Percentiles rank a stretch among this genome's conserved stretches.
Evolutionary conservation across 2,329 filamentous ascomycete species (phyloP).

Genomic region (Fusarium fracticaudum): DNA sequence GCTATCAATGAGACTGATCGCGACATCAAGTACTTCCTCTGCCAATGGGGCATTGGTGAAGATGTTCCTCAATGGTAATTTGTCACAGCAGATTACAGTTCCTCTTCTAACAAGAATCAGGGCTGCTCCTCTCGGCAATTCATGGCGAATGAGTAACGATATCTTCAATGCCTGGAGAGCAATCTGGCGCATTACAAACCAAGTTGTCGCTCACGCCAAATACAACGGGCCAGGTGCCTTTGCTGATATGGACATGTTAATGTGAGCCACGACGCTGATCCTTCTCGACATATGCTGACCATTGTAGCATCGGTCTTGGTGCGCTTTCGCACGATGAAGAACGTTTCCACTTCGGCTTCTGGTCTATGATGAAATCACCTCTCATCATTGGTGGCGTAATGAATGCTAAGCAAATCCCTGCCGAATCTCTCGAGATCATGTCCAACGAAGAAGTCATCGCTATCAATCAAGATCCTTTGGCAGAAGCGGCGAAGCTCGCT

Average conservation of each 20-base stretch:
- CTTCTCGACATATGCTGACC: no score
- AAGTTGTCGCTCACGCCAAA: slow-evolving; percentile 58
- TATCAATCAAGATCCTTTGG: slow-evolving; percentile 66
- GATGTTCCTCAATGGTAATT: slow-evolving; percentile 56
- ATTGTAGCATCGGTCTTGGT: slow-evolving; percentile 55
- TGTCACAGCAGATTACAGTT: fast-evolving
- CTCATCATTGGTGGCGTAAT: slow-evolving; percentile 58
- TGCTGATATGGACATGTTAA: slow-evolving; percentile 63
- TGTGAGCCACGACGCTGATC: slow-evolving; percentile 43
- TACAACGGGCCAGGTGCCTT: slow-evolving; percentile 58
- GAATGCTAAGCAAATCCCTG: slow-evolving; percentile 49
- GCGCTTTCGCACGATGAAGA: slow-evolving; percentile 58
- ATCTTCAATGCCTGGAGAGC: slow-evolving; percentile 61
- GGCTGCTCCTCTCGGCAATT: slow-evolving; percentile 56
- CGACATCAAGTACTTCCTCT: slow-evolving; percentile 59
- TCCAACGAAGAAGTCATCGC: slow-evolving; percentile 64
- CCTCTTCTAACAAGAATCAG: slow-evolving; percentile 17
- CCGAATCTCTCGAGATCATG: slow-evolving; percentile 54
- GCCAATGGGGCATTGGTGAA: slow-evolving; percentile 62
- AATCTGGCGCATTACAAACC: slow-evolving; percentile 62
- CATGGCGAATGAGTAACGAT: slow-evolving; percentile 64
- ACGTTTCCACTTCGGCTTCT: slow-evolving; percentile 62
- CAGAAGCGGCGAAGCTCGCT: slow-evolving; percentile 60
- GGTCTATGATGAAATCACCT: slow-evolving; percentile 62
- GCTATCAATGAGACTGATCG: slow-evolving; percentile 52